These are phyloP conservation scores for Pseudogymnoascus sp. DNA, from an alignment of 2,329 filamentous ascomycete genomes.

Conservation along the genomic window DNA sequence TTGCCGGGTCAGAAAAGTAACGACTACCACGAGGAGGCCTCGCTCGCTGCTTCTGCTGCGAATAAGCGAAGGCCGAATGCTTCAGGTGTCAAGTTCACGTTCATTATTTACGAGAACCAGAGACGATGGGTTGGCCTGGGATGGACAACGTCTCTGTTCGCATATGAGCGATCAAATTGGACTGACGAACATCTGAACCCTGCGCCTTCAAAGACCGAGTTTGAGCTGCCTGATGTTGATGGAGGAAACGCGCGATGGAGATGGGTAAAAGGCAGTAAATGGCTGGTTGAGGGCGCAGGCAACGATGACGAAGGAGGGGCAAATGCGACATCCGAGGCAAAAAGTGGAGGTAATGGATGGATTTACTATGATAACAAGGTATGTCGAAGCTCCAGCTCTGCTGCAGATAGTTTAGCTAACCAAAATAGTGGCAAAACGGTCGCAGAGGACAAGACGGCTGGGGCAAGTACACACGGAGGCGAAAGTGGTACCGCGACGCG, in stretches of 20 bases:
- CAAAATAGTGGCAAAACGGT: slow-evolving; percentile 73
- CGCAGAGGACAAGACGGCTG: slow-evolving; percentile 81
- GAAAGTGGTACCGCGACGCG: slow-evolving; percentile 95
- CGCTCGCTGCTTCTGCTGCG: slow-evolving; percentile 30
- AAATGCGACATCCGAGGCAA: slow-evolving; percentile 28
- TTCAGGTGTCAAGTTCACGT: slow-evolving; percentile 88
- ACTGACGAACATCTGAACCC: slow-evolving; percentile 91
- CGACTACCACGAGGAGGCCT: slow-evolving; percentile 18
- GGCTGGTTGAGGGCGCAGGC: slow-evolving; percentile 73
- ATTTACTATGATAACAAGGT: slow-evolving; percentile 98
- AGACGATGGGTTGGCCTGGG: slow-evolving; percentile 89
- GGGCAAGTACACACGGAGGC: slow-evolving; percentile 84
- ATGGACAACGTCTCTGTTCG: slow-evolving; percentile 86
- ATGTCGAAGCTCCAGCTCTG: slow-evolving; percentile 21
- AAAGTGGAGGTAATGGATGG: slow-evolving; percentile 59
- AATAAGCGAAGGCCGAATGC: slow-evolving; percentile 42
- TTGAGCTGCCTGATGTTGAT: slow-evolving; percentile 60
- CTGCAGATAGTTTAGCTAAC: background rate
- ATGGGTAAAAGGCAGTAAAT: slow-evolving; percentile 80
- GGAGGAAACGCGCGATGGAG: slow-evolving; percentile 59
- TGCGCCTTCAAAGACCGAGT: slow-evolving; percentile 66
- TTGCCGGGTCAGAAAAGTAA: slow-evolving; percentile 11
- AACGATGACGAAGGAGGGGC: slow-evolving; percentile 42
- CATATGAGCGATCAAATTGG: slow-evolving; percentile 85
- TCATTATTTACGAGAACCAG: slow-evolving; percentile 94